phyloP scores from a whole-genome alignment of 2,329 filamentous ascomycete genomes.

The Chalara sp. region DNA sequence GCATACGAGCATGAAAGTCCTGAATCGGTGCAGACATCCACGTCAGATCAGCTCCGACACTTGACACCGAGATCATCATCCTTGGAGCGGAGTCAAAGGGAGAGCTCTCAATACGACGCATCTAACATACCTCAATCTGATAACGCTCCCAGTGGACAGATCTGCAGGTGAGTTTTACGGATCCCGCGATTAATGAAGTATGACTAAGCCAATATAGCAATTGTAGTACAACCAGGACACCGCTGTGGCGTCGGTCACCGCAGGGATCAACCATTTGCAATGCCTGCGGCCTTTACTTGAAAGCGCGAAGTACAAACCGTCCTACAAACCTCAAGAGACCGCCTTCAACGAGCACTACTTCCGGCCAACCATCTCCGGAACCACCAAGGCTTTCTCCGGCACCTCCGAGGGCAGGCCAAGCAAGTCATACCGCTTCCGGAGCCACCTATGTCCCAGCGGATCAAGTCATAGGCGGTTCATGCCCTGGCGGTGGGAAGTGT shows the following conservation, averaged over 20 bases:
- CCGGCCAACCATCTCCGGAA: conserved; percentile 20
- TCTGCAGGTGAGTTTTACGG: conserved; percentile 58
- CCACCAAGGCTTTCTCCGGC: conserved; percentile 21
- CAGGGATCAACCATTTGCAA: conserved; percentile 95
- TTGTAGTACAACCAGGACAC: conserved; percentile 88
- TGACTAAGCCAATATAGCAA: conserved; percentile 52
- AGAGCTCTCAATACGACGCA: conserved; percentile 13
- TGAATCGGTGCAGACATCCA: conserved; percentile 10
- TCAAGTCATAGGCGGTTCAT: conserved; percentile 74
- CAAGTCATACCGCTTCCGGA: conserved; percentile 31
- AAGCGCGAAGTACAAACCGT: conserved; percentile 84
- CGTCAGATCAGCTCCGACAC: conserved; percentile 8
- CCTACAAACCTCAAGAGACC: conserved; percentile 86
- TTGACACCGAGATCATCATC: conserved; percentile 14
- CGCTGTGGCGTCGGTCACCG: conserved; percentile 88
- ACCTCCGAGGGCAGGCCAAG: conserved; percentile 24
- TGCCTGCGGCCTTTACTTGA: conserved; percentile 90
- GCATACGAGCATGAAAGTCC: conserved; percentile 11
- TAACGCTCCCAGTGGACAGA: conserved; percentile 47
- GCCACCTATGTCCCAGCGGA: conserved; percentile 75
- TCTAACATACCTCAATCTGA: conserved; percentile 6
- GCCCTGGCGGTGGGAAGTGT: conserved; percentile 88
- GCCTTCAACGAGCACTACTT: conserved; percentile 38
- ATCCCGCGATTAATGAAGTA: conserved; percentile 9
- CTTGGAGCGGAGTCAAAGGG: conserved; percentile 14